Evolutionary conservation across 2,329 filamentous ascomycete genomes (phyloP).

Genomic region (Sporothrix brasiliensis): DNA sequence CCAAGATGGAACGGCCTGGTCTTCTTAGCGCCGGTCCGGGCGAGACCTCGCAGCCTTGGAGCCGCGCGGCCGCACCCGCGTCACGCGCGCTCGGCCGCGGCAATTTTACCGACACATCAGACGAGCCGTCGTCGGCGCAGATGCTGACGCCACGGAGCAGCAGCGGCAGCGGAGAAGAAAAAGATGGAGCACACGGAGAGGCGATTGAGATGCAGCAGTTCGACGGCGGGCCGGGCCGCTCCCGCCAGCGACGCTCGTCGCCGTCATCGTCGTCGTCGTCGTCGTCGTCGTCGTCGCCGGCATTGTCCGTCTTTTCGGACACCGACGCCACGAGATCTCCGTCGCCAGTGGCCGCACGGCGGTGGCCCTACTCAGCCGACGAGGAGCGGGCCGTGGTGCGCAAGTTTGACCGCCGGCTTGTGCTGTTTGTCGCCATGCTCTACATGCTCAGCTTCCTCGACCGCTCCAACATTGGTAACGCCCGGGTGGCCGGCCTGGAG

Average conservation of each 20-base stretch:
- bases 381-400: conserved; percentile 72
- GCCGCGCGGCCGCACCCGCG: conserved; percentile 3
- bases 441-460: conserved; percentile 87
- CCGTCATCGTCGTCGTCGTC: conserved; percentile 15
- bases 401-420: conserved; percentile 76
- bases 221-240: not conserved
- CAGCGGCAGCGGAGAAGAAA: conserved; percentile 29
- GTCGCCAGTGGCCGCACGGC: conserved; percentile 31
- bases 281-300: conserved; percentile 11
- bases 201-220: conserved; percentile 29
- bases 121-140: conserved; percentile 26
- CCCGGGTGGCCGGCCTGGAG: conserved; percentile 66
- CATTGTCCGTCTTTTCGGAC: conserved; percentile 5
- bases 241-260: not conserved
- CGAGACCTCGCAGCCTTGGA: not conserved
- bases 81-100: not conserved
- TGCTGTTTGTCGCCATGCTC: conserved; percentile 77
- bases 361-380: conserved; percentile 57
- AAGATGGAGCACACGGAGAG: not conserved
- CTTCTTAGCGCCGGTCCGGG: conserved; percentile 3
- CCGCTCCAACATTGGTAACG: conserved; percentile 72
- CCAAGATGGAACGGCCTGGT: conserved; percentile 12
- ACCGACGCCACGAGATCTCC: not conserved
- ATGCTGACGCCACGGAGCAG: conserved; percentile 33
- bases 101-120: conserved; percentile 14